These are phyloP conservation scores for Moesziomyces sp. DNA, from an alignment of 1,284 basidiomycete genomes.

Conservation along the genomic window DNA sequence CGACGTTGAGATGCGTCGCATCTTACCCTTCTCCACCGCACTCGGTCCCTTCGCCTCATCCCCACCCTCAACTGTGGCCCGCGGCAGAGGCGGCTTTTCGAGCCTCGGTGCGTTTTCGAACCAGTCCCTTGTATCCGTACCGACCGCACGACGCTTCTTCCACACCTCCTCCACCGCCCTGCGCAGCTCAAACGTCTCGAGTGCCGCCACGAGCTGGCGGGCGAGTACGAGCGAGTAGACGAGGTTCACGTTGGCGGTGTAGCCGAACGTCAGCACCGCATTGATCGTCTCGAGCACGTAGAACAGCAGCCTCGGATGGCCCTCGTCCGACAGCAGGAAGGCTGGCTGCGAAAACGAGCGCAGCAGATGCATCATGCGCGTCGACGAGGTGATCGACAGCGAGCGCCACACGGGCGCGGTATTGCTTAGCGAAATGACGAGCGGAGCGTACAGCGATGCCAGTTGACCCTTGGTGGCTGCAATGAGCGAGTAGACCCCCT, in stretches of 20 bases:
- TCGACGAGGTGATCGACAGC: constrained; percentile 79
- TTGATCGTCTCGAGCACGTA: constrained; percentile 95
- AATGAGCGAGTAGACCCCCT: constrained; percentile 85
- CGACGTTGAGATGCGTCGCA: constrained; percentile 39
- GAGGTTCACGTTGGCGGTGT: constrained; percentile 82
- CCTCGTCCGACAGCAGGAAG: constrained; percentile 91
- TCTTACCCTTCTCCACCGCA: constrained; percentile 39
- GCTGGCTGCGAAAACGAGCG: constrained; percentile 86
- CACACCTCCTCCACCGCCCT: constrained; percentile 83
- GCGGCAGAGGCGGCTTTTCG: constrained; percentile 25
- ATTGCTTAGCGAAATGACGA: constrained; percentile 89
- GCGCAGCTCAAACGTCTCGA: constrained; percentile 87
- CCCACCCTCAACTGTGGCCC: neutral
- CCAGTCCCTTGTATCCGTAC: constrained; percentile 29
- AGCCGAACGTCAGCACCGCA: constrained; percentile 74
- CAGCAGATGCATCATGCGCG: constrained; percentile 85
- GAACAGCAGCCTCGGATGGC: constrained; percentile 88
- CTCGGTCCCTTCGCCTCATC: neutral
- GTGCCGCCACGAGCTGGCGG: constrained; percentile 83
- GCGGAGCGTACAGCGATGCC: constrained; percentile 75
- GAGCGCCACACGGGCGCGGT: constrained; percentile 85
- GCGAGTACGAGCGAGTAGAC: constrained; percentile 85
- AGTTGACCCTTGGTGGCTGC: constrained; percentile 77
- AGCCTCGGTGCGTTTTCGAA: constrained; percentile 25
- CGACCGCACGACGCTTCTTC: constrained; percentile 25